These are phyloP conservation scores for Monascus purpureus DNA, from an alignment of 495 filamentous ascomycete species.

Conservation along the genomic window DNA sequence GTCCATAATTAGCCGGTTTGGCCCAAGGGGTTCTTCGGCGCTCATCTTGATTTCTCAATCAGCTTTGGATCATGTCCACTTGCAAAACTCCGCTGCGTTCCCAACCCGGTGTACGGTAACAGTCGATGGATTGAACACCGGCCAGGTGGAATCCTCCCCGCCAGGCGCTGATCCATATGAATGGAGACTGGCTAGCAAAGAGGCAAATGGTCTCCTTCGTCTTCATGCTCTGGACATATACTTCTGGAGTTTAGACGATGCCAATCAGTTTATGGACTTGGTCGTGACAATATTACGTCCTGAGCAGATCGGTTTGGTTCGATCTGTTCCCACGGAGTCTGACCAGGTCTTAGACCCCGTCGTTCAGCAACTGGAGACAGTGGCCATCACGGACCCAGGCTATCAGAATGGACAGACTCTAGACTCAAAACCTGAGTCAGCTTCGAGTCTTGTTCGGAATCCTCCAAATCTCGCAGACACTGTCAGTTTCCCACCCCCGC, in stretches of 20 bases:
- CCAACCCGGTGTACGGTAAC: conserved; percentile 61
- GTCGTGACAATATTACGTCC: conserved; percentile 43
- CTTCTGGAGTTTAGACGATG: conserved; percentile 73
- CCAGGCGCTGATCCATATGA: conserved; percentile 35
- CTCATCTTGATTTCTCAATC: conserved; percentile 6
- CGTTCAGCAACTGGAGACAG: conserved; percentile 71
- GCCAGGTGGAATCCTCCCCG: conserved; percentile 9
- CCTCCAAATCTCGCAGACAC: conserved; percentile 9
- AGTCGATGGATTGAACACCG: conserved; percentile 41
- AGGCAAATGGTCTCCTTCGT: conserved; percentile 57
- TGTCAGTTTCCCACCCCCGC: conserved; percentile 18
- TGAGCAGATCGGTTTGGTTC: conserved; percentile 39
- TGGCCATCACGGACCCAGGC: conserved; percentile 53
- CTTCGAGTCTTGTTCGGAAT: conserved; percentile 19
- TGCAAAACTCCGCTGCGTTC: conserved; percentile 67
- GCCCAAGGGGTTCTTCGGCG: background rate
- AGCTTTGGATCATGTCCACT: conserved; percentile 50
- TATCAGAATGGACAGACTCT: conserved; percentile 42
- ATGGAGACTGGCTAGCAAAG: conserved; percentile 64
- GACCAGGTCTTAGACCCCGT: conserved; percentile 54
- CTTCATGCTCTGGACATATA: conserved; percentile 80
- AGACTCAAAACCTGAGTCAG: conserved; percentile 27
- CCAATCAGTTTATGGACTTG: conserved; percentile 54
- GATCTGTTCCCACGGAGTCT: conserved; percentile 32
- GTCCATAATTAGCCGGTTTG: conserved; percentile 10